Evolutionary conservation across 2,329 filamentous ascomycete genomes (phyloP).

Genomic region (Clonostachys sp.): DNA sequence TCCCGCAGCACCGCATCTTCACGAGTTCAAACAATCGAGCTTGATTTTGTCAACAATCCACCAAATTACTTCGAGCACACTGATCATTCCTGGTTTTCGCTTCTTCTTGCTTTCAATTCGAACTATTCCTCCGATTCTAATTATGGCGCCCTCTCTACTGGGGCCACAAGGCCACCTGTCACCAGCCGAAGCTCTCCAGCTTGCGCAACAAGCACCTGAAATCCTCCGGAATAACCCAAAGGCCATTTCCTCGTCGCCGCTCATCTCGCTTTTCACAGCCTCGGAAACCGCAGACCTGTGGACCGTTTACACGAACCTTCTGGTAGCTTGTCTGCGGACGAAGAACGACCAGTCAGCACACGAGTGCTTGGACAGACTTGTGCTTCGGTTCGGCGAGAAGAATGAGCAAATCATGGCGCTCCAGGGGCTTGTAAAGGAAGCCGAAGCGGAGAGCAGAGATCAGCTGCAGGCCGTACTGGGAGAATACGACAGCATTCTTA

Average conservation of each 20-base stretch:
- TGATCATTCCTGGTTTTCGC: background rate
- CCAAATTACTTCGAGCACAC: no score
- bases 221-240: constrained; percentile 51
- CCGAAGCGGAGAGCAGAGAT: constrained; percentile 61
- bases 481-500: constrained; percentile 73
- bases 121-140: background rate
- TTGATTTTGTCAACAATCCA: no score
- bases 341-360: constrained; percentile 77
- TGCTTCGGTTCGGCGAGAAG: constrained; percentile 71
- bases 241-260: constrained; percentile 47
- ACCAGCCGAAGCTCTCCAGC: constrained; percentile 47
- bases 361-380: constrained; percentile 69
- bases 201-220: constrained; percentile 56
- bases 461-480: constrained; percentile 67
- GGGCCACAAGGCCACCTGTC: constrained; percentile 53
- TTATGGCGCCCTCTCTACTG: constrained; percentile 48
- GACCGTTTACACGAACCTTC: constrained; percentile 80
- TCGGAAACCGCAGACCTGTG: constrained; percentile 77
- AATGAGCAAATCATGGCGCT: constrained; percentile 88
- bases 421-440: constrained; percentile 79
- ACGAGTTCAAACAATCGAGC: no score
- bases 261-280: constrained; percentile 47
- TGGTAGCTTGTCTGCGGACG: constrained; percentile 78
- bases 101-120: no score
- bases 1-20: no score